Evolutionary conservation across 306 rosid genomes (phyloP), one percentile per base, ranked within the genome.

Genomic region (Hippophae rhamnoides): DNA sequence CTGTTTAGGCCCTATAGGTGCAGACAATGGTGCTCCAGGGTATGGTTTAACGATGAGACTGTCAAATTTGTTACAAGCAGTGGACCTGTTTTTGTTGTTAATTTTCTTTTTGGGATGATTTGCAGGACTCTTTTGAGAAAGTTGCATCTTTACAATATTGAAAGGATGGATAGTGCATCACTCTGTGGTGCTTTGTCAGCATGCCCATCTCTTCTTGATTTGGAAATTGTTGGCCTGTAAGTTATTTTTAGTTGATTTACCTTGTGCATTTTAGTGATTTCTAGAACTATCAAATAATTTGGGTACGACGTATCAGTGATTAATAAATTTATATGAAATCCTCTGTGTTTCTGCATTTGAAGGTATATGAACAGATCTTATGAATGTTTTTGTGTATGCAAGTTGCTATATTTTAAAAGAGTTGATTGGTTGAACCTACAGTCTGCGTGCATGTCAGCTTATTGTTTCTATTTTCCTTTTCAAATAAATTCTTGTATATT

Each of bases 201-300:
- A 26, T 92, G 99, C 70, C 95, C 88, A 41, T 78, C 86, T 72
- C 97, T 92, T 57, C 86, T 86, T 69, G 99, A 92, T 79, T 76
- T 88, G 76, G 97, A 92, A 86, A 84, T 92, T 51, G 90, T 92
- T 67, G 95, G 96, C 83, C 92, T 92, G 99, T 92, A 88, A 78
- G 97, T 84, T 72, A 46, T 51, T 43, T 69, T 54, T 62, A 55
- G 64, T 54, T 64, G 57, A 47, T 41, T 25, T 43, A 31, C 38
- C 38, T 31, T 31, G 3, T 31, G 38, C 38, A 31, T 31, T 31
- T 31, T 31, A 31, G 38, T 31, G 38, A 31, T 31, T 31, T 31
- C 38, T 31, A 31, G 38, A 31, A 31, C 38, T 31, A 31, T 4
- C 38, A 4, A 2, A 31, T 31, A 31, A 31, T 31, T 31, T 31